Conservation (phyloP, 768 basidiomycete genomes). For the Mycena venus region DNA sequence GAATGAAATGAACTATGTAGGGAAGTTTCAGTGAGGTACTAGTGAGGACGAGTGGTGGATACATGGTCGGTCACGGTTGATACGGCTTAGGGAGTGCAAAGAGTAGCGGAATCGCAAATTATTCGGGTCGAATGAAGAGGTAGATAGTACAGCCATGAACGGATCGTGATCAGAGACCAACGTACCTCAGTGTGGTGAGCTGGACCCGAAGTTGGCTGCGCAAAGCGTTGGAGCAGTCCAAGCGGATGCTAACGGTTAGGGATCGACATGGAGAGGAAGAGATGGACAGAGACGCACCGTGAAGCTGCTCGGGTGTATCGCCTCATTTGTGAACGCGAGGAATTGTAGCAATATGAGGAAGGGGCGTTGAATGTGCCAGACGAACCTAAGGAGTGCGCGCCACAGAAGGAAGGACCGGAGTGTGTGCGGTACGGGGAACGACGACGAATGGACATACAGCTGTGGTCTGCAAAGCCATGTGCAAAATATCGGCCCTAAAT, state of each 20-base stretch:
- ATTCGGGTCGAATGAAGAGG: neutral
- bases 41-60: constrained; percentile 2
- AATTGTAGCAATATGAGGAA: neutral
- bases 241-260: too few species aligned
- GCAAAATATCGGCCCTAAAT: neutral
- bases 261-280: too few species aligned
- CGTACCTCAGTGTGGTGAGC: neutral
- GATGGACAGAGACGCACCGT: too few species aligned
- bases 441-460: neutral
- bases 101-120: neutral
- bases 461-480: neutral
- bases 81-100: neutral
- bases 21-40: neutral
- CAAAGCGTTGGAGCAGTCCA: too few species aligned
- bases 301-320: neutral
- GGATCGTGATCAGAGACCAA: neutral
- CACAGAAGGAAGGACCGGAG: constrained; percentile 1
- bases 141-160: neutral
- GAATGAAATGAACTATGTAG: neutral
- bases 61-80: neutral
- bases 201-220: too few species aligned
- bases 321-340: neutral
- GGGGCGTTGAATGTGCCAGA: neutral
- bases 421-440: neutral
- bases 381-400: neutral